Evolutionary conservation across 2,329 filamentous ascomycete genomes (phyloP).

Genomic region (Paracoccidioides lutzii): DNA sequence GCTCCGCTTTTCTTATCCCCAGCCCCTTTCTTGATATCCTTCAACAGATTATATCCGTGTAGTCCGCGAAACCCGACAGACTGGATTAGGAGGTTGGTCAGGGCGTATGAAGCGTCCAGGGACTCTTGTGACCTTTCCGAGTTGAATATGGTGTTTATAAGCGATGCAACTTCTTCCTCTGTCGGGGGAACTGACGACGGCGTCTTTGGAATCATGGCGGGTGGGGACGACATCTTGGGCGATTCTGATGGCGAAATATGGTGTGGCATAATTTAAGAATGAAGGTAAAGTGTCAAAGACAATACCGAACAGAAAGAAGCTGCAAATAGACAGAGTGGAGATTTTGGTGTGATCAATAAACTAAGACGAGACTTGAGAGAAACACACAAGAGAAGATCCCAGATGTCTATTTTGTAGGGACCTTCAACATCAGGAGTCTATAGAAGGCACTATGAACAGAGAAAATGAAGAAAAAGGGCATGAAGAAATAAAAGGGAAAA

Average conservation of each 20-base stretch:
- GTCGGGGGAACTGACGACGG: conserved; percentile 17
- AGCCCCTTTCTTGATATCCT: conserved; percentile 62
- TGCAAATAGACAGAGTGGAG: conserved; percentile 1
- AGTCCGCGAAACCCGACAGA: conserved; percentile 53
- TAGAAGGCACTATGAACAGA: background rate
- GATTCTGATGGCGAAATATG: conserved; percentile 27
- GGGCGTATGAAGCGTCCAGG: conserved; percentile 53
- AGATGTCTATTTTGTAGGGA: background rate
- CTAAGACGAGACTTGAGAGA: background rate
- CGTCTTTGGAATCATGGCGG: conserved; percentile 10
- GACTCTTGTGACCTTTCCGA: conserved; percentile 56
- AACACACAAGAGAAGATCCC: background rate
- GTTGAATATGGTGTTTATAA: conserved; percentile 56
- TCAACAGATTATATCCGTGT: conserved; percentile 47
- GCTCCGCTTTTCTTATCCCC: conserved; percentile 85
- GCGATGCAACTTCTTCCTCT: conserved; percentile 50
- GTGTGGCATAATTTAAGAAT: conserved; percentile 34
- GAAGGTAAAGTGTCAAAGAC: background rate
- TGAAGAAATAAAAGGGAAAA: too few relatives aligned
- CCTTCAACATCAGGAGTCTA: background rate
- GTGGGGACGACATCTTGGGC: conserved; percentile 32
- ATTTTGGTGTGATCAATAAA: background rate
- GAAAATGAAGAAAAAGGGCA: conserved; percentile 1
- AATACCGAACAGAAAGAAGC: background rate
- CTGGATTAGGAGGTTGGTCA: conserved; percentile 52